These are phyloP conservation scores for Cordyceps fumosorosea DNA, from an alignment of 2,329 filamentous ascomycete species.

Conservation along the genomic window DNA sequence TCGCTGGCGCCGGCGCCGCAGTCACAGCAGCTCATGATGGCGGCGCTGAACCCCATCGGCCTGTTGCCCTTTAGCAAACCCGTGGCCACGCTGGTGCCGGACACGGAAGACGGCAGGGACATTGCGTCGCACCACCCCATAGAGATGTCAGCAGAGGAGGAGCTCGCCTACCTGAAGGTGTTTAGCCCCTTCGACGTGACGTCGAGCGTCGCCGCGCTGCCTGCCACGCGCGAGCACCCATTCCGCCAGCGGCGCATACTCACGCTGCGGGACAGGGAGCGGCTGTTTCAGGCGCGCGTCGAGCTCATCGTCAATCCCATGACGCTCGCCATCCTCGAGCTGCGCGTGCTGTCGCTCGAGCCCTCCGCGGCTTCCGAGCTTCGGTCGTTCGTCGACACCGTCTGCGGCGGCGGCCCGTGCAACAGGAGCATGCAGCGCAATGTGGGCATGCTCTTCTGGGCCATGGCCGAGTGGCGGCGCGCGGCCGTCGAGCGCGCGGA, in stretches of 20 bases:
- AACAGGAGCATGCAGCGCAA: conserved; percentile 48
- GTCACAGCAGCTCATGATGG: conserved; percentile 39
- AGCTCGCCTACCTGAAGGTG: conserved; percentile 61
- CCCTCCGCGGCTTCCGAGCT: conserved; percentile 54
- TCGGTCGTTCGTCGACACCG: conserved; percentile 41
- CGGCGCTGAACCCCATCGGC: conserved; percentile 43
- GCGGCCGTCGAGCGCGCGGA: conserved; percentile 52
- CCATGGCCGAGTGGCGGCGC: conserved; percentile 62
- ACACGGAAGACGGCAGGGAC: conserved; percentile 29
- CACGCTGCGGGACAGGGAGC: conserved; percentile 37
- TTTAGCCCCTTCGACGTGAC: conserved; percentile 63
- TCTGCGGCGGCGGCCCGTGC: conserved; percentile 29
- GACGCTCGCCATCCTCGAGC: conserved; percentile 41
- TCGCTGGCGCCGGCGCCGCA: conserved; percentile 20
- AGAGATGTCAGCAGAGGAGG: conserved; percentile 55
- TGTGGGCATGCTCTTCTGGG: conserved; percentile 56
- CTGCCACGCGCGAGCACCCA: conserved; percentile 26
- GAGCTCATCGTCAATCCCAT: conserved; percentile 53
- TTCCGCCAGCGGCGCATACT: conserved; percentile 51
- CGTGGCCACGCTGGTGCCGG: conserved; percentile 20
- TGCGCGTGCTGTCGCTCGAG: conserved; percentile 51
- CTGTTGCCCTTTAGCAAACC: conserved; percentile 45
- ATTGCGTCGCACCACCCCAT: conserved; percentile 58
- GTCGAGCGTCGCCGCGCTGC: conserved; percentile 44
- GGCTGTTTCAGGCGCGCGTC: conserved; percentile 52